Evolutionary conservation across 371 early-diverging fungal genomes (phyloP), one percentile per base, ranked within the genome.

Genomic region (Lichtheimia ornata): DNA sequence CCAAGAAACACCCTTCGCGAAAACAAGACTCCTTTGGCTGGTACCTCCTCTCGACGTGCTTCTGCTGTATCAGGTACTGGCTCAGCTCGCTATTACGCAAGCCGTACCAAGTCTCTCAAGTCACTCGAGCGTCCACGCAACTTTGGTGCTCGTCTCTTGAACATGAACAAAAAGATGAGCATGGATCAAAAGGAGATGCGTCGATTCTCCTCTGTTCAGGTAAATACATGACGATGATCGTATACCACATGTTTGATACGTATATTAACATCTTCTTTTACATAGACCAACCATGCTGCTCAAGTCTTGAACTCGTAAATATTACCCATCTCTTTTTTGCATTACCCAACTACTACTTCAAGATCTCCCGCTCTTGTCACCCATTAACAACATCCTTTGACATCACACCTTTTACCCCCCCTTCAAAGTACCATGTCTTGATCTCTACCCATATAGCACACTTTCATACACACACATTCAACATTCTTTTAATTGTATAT

Each of bases 161-260:
- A 76, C 58, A 72, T 57, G 67, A 71, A 63, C 66, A 73, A 65
- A 57, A 70, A 70, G 60, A 70, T 70, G 54, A 68, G 65, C 50
- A 72, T 73, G 66, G 79, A 79, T 65, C 68, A 72, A 27, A 79
- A 79, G 65, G 79, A 79, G 64, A 79, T 79, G 79, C 79, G 79
- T 64, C 79, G 79, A 17, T 73, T 79, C 71, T 76, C 76, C 12
- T 79, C 79, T 40, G 72, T 79, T 20, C 79, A 78, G 63, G 66
- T 66, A 65, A 61, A 50, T 43, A 59, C 69, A 28, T 59, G 35
- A 24, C 22, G 4, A 20, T 12, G 9, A 22, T 22, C 14, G 27
- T 44, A n/a, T n/a, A n/a, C n/a, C 4, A 45, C 30, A 6, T 18
- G 18, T 15, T 58, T 44, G 5, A 42, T 14, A 14, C 44, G 49